Base-by-base conservation (phyloP, 257 asterid species). In the Salvia hispanica region DNA sequence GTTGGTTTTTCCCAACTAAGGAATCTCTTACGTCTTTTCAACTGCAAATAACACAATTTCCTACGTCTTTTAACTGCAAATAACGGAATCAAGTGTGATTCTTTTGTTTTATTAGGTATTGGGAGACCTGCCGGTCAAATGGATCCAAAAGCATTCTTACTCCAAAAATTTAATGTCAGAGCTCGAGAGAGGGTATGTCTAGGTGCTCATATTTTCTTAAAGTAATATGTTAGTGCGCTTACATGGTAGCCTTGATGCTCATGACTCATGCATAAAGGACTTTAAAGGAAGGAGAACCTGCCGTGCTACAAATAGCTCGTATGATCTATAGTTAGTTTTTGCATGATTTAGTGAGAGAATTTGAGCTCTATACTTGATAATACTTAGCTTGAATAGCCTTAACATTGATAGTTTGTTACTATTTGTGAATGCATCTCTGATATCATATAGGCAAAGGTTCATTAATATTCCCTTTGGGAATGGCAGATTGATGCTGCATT, bases 61-160 rank as follows among this genome's bases (percentile, higher is more conserved):
- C 56, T 47, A 31, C 50, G 7, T 57, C 51, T 16, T 31, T 45
- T 43, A 42, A 44, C 70, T 45, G n/a, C 53, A 63, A 54, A 62
- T 62, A 46, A 51, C 58, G 5, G 44, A 36, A 70, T 66, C 43
- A 67, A 47, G 52, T 66, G 18, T 59, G 43, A 37, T 54, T 50
- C 64, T 63, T 59, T 53, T 66, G 57, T 77, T 74, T 39, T 34
- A 5, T 34, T 34, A 93, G 99, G 97, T 59, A 86, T 93, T 45
- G 99, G 97, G 68, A 85, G 84, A 79, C 97, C 99, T 71, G 87
- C 95, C 42, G 96, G 97, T 72, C 95, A 90, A 84, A 90, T 90
- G 99, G 99, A 93, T 83, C 99, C 97, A 34, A 93, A 90, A 83
- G 97, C 97, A 39, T 90, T 81, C 80, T 69, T 86, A 78, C 95